Evolutionary conservation across 176 grass and related monocot genomes (phyloP), one percentile per base, ranked within the genome.

Genomic region (Tillandsia fasciculata): DNA sequence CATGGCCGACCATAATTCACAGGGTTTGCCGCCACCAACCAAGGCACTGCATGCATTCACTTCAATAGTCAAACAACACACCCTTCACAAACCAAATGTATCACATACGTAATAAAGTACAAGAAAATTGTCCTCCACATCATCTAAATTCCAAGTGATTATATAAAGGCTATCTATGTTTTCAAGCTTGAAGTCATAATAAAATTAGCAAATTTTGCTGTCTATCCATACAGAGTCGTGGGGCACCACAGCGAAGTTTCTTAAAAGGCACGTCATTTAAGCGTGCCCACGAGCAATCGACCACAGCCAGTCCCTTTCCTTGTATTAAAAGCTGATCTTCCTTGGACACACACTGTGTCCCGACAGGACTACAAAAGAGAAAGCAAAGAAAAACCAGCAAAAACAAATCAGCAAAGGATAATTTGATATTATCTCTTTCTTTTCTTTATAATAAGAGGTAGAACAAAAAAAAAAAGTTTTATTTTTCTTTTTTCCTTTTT

Each of bases 1-100:
- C 93, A 97, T 83, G 93, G 93, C 10, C 81, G 89, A 2, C 93
- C 93, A 79, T 92, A 97, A 81, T 97, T 97, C 54, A 97, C 93
- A 70, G 93, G 93, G 71, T 97, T 97, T 75, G 93, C 93, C 71
- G 93, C 93, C 71, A 97, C 93, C 77, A 97, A 87, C 93, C 93
- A 97, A 56, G 93, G 89, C 77, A 97, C 93, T 97, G 84, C 65
- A 77, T 81, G 12, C 18, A 75, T 68, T 74, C 12, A 59, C 33
- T 11, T 42, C 47, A 11, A n/a, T 61, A 82, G 23, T 26, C 50
- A 56, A 69, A 49, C 5, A 69, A 2, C 52, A 68, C 51, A 49
- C 52, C 20, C 8, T 9, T 61, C 56, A 61, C 5, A 18, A 20
- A 61, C 17, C 53, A 8, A 61, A 8, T 20, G 22, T 61, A 61